Evolutionary conservation across 805 yeast genomes (phyloP).

Genomic region (Candida rishiriensis): DNA sequence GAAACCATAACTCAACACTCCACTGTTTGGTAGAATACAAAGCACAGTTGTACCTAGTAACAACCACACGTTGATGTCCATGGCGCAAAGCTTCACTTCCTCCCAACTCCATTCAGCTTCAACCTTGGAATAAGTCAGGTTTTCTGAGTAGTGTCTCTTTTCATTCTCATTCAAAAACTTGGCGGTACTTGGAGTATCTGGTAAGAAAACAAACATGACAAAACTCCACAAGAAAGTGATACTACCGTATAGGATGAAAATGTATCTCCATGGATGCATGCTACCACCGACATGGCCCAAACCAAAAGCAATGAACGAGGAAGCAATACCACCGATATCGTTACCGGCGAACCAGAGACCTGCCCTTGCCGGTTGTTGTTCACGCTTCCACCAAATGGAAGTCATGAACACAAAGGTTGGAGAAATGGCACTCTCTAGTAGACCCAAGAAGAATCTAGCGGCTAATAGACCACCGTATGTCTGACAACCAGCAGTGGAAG

Average conservation of each 20-base stretch:
- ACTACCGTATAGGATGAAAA: constrained; percentile 58
- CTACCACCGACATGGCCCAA: constrained; percentile 36
- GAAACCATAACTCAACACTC: constrained; percentile 41
- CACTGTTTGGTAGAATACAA: constrained; percentile 42
- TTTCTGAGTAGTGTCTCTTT: constrained; percentile 42
- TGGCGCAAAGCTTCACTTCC: constrained; percentile 49
- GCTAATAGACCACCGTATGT: constrained; percentile 42
- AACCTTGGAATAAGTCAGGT: constrained; percentile 53
- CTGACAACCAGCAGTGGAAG: constrained; percentile 43
- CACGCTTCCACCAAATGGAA: constrained; percentile 51
- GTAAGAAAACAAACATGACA: constrained; percentile 29
- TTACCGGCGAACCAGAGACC: constrained; percentile 43
- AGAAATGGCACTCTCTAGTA: constrained; percentile 48
- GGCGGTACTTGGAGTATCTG: constrained; percentile 44
- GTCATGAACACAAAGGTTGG: constrained; percentile 57
- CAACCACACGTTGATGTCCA: constrained; percentile 48
- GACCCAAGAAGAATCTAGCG: constrained; percentile 47
- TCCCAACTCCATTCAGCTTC: constrained; percentile 47
- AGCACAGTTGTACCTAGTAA: constrained; percentile 40
- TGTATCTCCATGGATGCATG: constrained; percentile 54
- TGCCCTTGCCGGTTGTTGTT: constrained; percentile 36
- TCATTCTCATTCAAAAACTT: constrained; percentile 41
- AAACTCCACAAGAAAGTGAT: constrained; percentile 40
- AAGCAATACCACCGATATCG: constrained; percentile 43
- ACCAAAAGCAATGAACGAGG: constrained; percentile 53